A percentile compares a stretch with the other conserved stretches of the same genome.
phyloP scores from a whole-genome alignment of 169 alveolate genomes.

The Plasmodium sp. region DNA sequence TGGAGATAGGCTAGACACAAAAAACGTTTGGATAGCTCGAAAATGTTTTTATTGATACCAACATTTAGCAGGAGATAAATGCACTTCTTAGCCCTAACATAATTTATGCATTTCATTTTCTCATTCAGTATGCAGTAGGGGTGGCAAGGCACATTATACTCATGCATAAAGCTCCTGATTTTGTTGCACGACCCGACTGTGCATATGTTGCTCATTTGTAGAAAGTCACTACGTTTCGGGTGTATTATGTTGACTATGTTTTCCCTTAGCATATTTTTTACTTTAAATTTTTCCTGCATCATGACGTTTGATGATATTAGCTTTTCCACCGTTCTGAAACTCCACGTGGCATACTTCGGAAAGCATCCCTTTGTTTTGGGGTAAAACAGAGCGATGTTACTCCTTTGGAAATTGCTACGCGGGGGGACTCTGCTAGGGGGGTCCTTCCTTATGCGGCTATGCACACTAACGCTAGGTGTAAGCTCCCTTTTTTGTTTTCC shows the following conservation, averaged over 20 bases:
- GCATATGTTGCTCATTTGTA: conserved; percentile 35
- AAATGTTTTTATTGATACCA: conserved; percentile 32
- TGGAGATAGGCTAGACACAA: conserved; percentile 61
- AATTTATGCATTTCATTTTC: conserved; percentile 64
- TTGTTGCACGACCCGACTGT: conserved; percentile 46
- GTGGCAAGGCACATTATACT: conserved; percentile 67
- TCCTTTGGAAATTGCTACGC: neutral
- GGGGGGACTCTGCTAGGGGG: neutral
- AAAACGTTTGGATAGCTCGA: conserved; percentile 45
- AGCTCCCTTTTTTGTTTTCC: neutral
- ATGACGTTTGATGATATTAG: conserved; percentile 4
- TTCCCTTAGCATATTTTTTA: conserved; percentile 49
- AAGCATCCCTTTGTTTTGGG: conserved; percentile 26
- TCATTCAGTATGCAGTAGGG: conserved; percentile 65
- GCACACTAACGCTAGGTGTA: neutral
- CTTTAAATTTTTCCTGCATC: conserved; percentile 57
- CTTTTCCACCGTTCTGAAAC: conserved; percentile 44
- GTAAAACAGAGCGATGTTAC: conserved; percentile 33
- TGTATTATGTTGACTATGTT: conserved; percentile 26
- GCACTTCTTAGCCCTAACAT: conserved; percentile 50
- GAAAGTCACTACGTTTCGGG: conserved; percentile 13
- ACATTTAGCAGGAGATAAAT: conserved; percentile 46
- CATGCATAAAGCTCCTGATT: conserved; percentile 57
- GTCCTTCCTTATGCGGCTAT: neutral
- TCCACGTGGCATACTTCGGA: conserved; percentile 60